Percentiles rank a stretch among this genome's conserved stretches.
phyloP scores from a whole-genome alignment of 2,329 filamentous ascomycete genomes.

The Clarireedia hainanense region DNA sequence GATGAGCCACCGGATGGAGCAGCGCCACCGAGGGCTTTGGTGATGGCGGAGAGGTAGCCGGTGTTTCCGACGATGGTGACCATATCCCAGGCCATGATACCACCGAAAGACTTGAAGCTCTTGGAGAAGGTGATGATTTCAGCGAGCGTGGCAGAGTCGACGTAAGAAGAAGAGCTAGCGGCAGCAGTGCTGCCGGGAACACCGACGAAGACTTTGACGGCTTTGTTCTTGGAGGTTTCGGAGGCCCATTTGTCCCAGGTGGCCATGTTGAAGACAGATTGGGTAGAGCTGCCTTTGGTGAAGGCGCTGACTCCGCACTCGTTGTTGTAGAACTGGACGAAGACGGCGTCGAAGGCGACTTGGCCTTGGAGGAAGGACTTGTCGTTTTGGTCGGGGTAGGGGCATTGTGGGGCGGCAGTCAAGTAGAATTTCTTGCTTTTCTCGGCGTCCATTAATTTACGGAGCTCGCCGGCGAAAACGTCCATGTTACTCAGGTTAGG shows the following conservation, averaged over 20 bases:
- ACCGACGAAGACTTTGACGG: slow-evolving; percentile 53
- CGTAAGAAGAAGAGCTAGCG: slow-evolving; percentile 46
- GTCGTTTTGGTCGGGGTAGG: slow-evolving; percentile 52
- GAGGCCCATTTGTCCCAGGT: slow-evolving; percentile 58
- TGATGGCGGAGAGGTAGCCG: slow-evolving; percentile 2
- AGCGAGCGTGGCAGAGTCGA: slow-evolving; percentile 36
- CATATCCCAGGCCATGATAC: slow-evolving; percentile 62
- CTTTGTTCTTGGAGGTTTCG: slow-evolving; percentile 44
- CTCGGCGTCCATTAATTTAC: slow-evolving; percentile 42
- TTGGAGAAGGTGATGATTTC: slow-evolving; percentile 44
- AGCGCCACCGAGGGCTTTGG: slow-evolving; percentile 3
- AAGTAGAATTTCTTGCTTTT: slow-evolving; percentile 45
- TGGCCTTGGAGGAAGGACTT: slow-evolving; percentile 45
- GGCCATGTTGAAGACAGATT: slow-evolving; percentile 50
- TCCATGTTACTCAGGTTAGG: neutral
- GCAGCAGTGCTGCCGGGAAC: slow-evolving; percentile 39
- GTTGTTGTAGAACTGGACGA: slow-evolving; percentile 36
- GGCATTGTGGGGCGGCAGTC: slow-evolving; percentile 59
- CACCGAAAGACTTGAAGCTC: slow-evolving; percentile 51
- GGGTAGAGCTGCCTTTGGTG: slow-evolving; percentile 31
- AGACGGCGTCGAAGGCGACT: slow-evolving; percentile 35
- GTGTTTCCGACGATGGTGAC: slow-evolving; percentile 39
- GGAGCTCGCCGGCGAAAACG: slow-evolving; percentile 19
- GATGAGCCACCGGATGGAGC: slow-evolving; percentile 1
- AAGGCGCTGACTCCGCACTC: slow-evolving; percentile 51